A percentile compares a stretch with the other conserved stretches of the same genome.
Evolutionary conservation across 768 basidiomycete species (phyloP).

Genomic region (Podaxis mareebaensis): DNA sequence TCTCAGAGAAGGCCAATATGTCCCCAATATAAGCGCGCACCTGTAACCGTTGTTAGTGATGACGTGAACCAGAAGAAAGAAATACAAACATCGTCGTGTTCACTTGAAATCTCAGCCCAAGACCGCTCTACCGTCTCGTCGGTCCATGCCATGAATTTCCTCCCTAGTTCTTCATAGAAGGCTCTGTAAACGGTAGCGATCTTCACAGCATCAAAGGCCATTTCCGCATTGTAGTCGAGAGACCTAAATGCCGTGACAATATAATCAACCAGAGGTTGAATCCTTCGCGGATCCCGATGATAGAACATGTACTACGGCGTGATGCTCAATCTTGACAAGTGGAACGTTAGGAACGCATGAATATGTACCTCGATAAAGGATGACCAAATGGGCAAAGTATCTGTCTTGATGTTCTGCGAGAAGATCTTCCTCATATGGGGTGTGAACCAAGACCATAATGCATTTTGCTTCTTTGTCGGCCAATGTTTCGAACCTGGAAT

Average conservation of each 20-base stretch:
- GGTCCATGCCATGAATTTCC: slow-evolving; percentile 82
- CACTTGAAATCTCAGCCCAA: slow-evolving; percentile 71
- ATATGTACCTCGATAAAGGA: slow-evolving; percentile 70
- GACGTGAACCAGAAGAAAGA: slow-evolving; percentile 8
- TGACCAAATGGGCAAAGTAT: slow-evolving; percentile 79
- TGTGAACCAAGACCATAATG: slow-evolving; percentile 80
- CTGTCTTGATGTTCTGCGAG: slow-evolving; percentile 72
- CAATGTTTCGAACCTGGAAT: slow-evolving; percentile 81
- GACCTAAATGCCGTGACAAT: slow-evolving; percentile 61
- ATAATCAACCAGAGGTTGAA: slow-evolving; percentile 78
- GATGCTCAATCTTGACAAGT: slow-evolving; percentile 11
- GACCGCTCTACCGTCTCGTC: slow-evolving; percentile 64
- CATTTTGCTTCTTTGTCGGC: slow-evolving; percentile 66
- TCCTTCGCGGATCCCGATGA: slow-evolving; percentile 79
- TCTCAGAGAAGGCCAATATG: slow-evolving; percentile 68
- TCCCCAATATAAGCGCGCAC: slow-evolving; percentile 78
- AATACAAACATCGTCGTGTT: slow-evolving; percentile 72
- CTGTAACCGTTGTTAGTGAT: slow-evolving; percentile 31
- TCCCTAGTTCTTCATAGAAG: slow-evolving; percentile 71
- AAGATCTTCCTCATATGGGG: slow-evolving; percentile 69
- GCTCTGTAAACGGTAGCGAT: slow-evolving; percentile 66
- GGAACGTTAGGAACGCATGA: neutral
- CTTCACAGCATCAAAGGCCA: slow-evolving; percentile 80
- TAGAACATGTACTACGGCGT: slow-evolving; percentile 66
- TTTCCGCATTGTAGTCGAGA: slow-evolving; percentile 79